Conservation (phyloP, 768 basidiomycete genomes). For the Chalciporus chontae region DNA sequence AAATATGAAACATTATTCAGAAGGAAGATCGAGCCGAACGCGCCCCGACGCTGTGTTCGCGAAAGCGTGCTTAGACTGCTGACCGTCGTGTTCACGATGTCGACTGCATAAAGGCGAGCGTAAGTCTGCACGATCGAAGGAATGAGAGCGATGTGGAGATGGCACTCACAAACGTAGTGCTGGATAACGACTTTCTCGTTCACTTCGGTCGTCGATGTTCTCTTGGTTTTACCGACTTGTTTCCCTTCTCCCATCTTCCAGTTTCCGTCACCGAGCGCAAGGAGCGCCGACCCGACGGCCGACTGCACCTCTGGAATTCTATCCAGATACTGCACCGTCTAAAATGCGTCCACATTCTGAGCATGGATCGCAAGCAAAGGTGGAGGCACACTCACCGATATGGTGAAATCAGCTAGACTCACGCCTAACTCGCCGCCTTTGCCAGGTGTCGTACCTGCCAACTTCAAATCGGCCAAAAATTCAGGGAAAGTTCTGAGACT, state of each 20-base stretch:
- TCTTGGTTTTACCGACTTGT: constrained; percentile 49
- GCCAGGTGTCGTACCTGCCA: constrained; percentile 45
- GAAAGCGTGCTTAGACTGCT: constrained; percentile 62
- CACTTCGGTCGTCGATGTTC: constrained; percentile 39
- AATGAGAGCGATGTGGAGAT: not conserved
- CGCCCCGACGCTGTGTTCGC: constrained; percentile 54
- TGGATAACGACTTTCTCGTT: constrained; percentile 64
- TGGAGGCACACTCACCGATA: constrained; percentile 41
- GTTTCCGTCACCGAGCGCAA: constrained; percentile 79
- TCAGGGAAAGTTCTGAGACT: constrained; percentile 84
- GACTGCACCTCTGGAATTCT: constrained; percentile 65
- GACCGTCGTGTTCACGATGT: constrained; percentile 67
- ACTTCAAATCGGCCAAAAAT: constrained; percentile 73
- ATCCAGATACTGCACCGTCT: constrained; percentile 71
- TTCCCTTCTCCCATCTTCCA: constrained; percentile 91
- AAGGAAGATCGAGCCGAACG: constrained; percentile 72
- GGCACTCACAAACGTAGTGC: constrained; percentile 66
- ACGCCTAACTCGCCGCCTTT: constrained; percentile 61
- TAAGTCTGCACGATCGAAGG: not conserved
- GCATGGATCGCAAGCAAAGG: not conserved
- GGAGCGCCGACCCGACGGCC: constrained; percentile 62
- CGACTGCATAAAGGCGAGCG: constrained; percentile 43
- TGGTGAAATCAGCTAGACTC: constrained; percentile 58
- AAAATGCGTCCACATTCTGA: constrained; percentile 1
- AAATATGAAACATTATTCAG: constrained; percentile 78